These are phyloP conservation scores for Cladorrhinum sp. DNA, from an alignment of 2,329 filamentous ascomycete species.

Conservation along the genomic window DNA sequence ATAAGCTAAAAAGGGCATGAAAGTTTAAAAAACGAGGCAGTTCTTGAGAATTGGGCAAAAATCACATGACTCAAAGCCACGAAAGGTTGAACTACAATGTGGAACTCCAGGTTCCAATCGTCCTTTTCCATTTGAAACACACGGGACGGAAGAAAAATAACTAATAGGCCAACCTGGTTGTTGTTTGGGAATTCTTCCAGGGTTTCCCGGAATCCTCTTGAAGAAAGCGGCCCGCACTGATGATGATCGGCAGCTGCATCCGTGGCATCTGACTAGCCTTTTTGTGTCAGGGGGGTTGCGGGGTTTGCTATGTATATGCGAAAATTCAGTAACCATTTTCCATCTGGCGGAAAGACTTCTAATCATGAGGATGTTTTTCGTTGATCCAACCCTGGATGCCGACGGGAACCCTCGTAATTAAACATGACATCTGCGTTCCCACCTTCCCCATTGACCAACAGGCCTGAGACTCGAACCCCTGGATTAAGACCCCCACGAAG, in stretches of 20 bases:
- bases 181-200: background rate
- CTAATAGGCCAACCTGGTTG: background rate
- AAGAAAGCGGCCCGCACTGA: background rate
- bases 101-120: background rate
- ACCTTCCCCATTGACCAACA: background rate
- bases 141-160: background rate
- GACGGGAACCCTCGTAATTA: background rate
- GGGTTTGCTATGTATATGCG: background rate
- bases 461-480: background rate
- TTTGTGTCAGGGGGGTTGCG: background rate
- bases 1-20: no score
- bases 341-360: no score
- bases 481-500: background rate
- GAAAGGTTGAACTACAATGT: background rate
- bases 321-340: no score
- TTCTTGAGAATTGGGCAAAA: no score
- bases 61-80: no score
- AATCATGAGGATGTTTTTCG: background rate
- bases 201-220: background rate
- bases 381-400: background rate
- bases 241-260: background rate
- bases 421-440: background rate
- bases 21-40: no score
- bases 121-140: background rate
- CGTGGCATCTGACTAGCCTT: background rate